Evolutionary conservation across 2,329 filamentous ascomycete genomes (phyloP).

Genomic region (Cercospora zeina): DNA sequence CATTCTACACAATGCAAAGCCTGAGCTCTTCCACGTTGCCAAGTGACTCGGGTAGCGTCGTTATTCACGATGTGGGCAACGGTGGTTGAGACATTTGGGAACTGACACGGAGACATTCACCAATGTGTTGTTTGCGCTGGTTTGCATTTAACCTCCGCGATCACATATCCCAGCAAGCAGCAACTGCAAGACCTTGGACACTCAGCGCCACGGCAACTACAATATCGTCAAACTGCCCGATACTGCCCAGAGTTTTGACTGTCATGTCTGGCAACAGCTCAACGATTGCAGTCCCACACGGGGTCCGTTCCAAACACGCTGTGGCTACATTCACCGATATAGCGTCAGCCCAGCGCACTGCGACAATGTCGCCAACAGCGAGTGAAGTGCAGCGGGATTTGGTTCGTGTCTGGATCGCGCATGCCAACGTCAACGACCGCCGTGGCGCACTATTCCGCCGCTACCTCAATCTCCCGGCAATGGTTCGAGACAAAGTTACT

Average conservation of each 20-base stretch:
- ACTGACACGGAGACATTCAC: neutral
- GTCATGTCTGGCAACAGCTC: neutral
- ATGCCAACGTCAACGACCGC: neutral
- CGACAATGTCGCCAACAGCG: neutral
- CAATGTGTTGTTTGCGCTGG: neutral
- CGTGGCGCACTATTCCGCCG: constrained; percentile 8
- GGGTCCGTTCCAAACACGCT: neutral
- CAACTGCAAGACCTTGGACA: neutral
- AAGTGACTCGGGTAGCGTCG: constrained; percentile 36
- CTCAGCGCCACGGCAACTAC: neutral
- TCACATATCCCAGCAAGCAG: neutral
- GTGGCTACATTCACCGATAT: neutral
- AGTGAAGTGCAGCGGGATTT: neutral
- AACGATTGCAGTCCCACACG: neutral
- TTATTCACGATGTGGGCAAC: constrained; percentile 25
- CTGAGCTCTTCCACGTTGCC: constrained; percentile 29
- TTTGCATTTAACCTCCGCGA: neutral
- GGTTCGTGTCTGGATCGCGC: neutral
- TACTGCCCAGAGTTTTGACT: neutral
- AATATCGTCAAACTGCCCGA: neutral
- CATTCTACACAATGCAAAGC: constrained; percentile 21
- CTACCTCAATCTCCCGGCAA: neutral
- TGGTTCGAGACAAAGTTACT: constrained; percentile 4
- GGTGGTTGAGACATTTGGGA: constrained; percentile 10
- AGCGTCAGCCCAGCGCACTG: neutral